These are phyloP conservation scores for Neonectria coccinea DNA, from an alignment of 2,329 filamentous ascomycete genomes.

Conservation along the genomic window DNA sequence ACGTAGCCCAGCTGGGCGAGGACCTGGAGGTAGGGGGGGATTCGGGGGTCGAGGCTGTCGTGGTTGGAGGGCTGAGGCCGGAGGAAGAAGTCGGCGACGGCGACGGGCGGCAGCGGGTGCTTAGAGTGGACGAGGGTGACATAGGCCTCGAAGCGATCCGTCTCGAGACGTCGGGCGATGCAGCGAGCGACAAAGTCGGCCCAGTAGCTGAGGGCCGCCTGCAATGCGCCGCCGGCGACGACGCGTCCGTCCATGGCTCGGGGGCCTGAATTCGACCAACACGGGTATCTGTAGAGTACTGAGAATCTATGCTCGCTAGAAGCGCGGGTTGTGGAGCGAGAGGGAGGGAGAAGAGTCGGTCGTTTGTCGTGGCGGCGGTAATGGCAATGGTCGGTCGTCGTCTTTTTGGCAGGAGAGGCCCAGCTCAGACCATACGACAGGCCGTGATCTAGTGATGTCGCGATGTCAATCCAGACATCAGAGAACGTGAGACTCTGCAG, in stretches of 20 bases:
- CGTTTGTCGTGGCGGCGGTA: background rate
- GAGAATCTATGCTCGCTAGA: too few species aligned
- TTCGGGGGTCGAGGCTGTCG: slow-evolving; percentile 68
- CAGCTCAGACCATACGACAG: background rate
- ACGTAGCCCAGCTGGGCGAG: slow-evolving; percentile 65
- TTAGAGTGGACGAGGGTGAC: slow-evolving; percentile 62
- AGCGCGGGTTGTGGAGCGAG: background rate
- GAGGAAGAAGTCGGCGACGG: slow-evolving; percentile 70
- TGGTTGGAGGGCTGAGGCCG: slow-evolving; percentile 62
- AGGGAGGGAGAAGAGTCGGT: background rate
- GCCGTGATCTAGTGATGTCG: background rate
- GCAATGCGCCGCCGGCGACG: slow-evolving; percentile 41
- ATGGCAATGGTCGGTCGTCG: too few species aligned
- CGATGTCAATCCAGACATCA: background rate
- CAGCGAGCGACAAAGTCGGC: slow-evolving; percentile 62
- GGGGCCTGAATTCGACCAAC: background rate
- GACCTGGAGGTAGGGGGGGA: slow-evolving; percentile 69
- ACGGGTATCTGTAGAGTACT: background rate
- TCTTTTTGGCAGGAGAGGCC: background rate
- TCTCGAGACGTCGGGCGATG: slow-evolving; percentile 63
- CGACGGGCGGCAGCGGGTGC: slow-evolving; percentile 62
- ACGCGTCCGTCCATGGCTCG: slow-evolving; percentile 45
- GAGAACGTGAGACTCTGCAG: background rate
- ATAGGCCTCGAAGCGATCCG: slow-evolving; percentile 64
- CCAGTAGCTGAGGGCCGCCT: slow-evolving; percentile 58